Conservation (phyloP, 164 flowering plant genomes). For the Kingdonia uniflora region DNA sequence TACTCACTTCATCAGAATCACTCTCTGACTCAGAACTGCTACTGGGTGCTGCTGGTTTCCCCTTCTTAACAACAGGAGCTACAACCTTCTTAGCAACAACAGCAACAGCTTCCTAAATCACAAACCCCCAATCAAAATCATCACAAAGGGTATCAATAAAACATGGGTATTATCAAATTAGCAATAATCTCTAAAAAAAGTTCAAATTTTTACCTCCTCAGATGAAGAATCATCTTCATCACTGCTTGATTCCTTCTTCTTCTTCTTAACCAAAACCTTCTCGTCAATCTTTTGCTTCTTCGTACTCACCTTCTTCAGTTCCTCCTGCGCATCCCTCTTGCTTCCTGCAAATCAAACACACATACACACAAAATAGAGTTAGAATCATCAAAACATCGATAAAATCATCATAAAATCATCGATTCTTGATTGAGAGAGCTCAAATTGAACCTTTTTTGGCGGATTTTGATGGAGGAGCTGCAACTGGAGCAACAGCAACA, state of each 20-base stretch:
- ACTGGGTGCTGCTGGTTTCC: conserved; percentile 11
- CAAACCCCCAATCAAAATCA: neutral
- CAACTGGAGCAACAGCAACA: conserved; percentile 1
- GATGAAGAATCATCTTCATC: neutral
- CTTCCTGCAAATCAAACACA: conserved; percentile 2
- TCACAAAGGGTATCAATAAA: no score
- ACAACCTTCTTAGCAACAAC: conserved; percentile 20
- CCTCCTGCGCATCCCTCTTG: conserved; percentile 56
- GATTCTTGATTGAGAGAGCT: neutral
- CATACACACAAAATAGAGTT: neutral
- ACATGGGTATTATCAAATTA: no score
- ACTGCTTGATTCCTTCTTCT: neutral
- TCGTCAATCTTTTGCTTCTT: conserved; percentile 51
- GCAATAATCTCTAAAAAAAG: neutral
- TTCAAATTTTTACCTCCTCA: neutral
- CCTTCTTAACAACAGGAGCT: conserved; percentile 13
- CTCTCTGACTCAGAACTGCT: conserved; percentile 18
- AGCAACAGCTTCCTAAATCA: neutral
- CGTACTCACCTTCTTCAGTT: conserved; percentile 22
- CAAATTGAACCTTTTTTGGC: conserved; percentile 12
- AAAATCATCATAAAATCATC: neutral
- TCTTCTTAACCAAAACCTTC: no score
- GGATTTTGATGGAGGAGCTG: conserved; percentile 8
- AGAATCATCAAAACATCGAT: neutral
- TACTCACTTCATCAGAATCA: conserved; percentile 26